These are phyloP conservation scores for Aspergillus steynii DNA, from an alignment of 495 filamentous ascomycete genomes.

Conservation along the genomic window DNA sequence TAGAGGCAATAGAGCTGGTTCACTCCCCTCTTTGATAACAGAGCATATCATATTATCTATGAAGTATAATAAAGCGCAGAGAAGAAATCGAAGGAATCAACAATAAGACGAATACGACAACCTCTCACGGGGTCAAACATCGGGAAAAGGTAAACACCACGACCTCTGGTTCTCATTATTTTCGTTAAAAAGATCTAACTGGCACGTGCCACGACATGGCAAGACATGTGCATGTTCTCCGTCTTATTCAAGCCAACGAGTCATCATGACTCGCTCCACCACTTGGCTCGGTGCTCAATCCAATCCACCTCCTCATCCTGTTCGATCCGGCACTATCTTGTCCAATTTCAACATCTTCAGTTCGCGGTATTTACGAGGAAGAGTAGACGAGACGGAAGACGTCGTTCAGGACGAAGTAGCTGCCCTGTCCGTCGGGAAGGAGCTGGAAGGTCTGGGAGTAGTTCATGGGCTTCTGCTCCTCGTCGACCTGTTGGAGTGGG, in stretches of 20 bases:
- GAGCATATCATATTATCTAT: too few relatives aligned
- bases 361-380: not conserved
- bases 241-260: not conserved
- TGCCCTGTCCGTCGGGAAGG: slow-evolving; percentile 61
- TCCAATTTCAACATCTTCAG: not conserved
- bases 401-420: slow-evolving; percentile 88
- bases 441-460: slow-evolving; percentile 88
- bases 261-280: not conserved
- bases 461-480: slow-evolving; percentile 74
- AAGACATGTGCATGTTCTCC: not conserved
- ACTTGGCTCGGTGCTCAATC: not conserved
- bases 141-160: not conserved
- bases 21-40: not conserved
- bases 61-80: too few relatives aligned
- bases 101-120: too few relatives aligned
- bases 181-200: not conserved
- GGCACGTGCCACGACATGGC: not conserved
- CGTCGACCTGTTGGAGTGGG: slow-evolving; percentile 65
- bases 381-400: slow-evolving; percentile 81
- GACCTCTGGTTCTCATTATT: not conserved
- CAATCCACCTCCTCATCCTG: slow-evolving; percentile 3
- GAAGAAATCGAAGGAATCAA: too few relatives aligned
- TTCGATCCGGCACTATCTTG: not conserved
- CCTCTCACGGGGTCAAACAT: too few relatives aligned
- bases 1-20: not conserved